Conservation (phyloP, 129 eudicot genomes). For the Saposhnikovia divaricata region DNA sequence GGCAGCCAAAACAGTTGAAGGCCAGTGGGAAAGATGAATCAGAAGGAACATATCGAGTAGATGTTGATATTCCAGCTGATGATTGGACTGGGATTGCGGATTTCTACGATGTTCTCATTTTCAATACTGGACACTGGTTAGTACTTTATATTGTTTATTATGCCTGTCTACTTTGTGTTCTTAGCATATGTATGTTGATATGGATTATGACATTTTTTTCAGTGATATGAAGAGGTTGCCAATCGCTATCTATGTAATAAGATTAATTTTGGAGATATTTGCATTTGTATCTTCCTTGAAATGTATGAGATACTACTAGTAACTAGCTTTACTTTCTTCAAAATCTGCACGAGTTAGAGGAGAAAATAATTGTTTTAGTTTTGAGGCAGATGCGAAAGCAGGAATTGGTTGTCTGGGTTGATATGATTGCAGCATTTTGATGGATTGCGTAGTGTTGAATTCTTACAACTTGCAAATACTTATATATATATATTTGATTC, state of each 20-base stretch:
- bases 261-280: background rate
- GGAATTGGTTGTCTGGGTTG: background rate
- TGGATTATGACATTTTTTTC: background rate
- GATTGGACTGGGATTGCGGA: conserved; percentile 68
- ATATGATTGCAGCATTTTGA: background rate
- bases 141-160: conserved; percentile 1
- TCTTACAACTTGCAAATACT: background rate
- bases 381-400: background rate
- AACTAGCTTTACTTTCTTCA: background rate
- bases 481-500: conserved; percentile 9
- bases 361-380: background rate
- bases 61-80: conserved; percentile 81
- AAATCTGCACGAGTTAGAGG: background rate
- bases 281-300: background rate
- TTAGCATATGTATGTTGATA: background rate
- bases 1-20: conserved; percentile 54
- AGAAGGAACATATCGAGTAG: conserved; percentile 60
- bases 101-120: conserved; percentile 76
- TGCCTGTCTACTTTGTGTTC: background rate
- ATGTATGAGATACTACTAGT: background rate
- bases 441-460: background rate
- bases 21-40: conserved; percentile 28
- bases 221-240: background rate
- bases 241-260: background rate
- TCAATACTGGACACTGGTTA: conserved; percentile 96